A percentile compares a stretch with the other conserved stretches of the same genome.
Conservation (phyloP, 805 yeast genomes). For the Candida montana region DNA sequence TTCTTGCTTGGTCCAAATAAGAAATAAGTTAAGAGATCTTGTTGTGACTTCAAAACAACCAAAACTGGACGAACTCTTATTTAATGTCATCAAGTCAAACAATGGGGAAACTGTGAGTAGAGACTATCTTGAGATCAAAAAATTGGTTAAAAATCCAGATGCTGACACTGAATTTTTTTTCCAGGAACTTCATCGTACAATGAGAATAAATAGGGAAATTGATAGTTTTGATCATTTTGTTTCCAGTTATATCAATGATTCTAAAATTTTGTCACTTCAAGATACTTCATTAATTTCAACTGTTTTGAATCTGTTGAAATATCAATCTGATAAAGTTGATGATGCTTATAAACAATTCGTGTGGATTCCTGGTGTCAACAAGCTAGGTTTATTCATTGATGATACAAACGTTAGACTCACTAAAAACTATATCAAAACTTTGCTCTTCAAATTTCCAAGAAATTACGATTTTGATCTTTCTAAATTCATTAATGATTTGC, state of each 20-base stretch:
- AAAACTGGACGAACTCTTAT: not conserved
- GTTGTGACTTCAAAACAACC: not conserved
- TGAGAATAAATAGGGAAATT: not conserved
- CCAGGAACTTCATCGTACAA: not conserved
- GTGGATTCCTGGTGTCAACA: not conserved
- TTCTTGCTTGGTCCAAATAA: not conserved
- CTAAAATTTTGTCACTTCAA: not conserved
- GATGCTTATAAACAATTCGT: not conserved
- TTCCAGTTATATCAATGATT: not conserved
- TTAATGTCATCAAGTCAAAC: not conserved
- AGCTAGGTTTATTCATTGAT: not conserved
- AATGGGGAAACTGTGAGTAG: not conserved
- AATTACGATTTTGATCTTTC: not conserved
- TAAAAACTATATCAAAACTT: not conserved
- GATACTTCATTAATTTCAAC: not conserved
- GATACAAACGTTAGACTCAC: not conserved
- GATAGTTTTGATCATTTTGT: not conserved
- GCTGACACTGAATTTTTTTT: not conserved
- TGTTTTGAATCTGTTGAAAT: not conserved
- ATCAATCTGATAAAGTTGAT: not conserved
- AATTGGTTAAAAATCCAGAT: not conserved
- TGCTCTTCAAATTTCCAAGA: not conserved
- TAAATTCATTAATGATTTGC: not conserved
- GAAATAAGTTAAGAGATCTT: not conserved
- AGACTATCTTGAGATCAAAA: not conserved